phyloP scores from a whole-genome alignment of 2,329 filamentous ascomycete genomes.

The Pseudopithomyces chartarum region DNA sequence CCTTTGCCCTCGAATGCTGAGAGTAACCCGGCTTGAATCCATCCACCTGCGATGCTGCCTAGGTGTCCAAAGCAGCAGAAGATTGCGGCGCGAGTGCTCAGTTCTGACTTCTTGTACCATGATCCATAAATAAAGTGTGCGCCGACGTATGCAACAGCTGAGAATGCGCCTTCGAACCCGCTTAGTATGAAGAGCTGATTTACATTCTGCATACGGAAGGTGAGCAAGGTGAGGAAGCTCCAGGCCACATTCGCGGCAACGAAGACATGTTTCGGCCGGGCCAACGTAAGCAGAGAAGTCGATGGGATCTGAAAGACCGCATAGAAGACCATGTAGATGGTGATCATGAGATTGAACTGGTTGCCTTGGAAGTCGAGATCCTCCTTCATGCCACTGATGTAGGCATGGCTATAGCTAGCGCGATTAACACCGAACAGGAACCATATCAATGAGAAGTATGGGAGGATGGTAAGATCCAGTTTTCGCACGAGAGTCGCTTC shows the following conservation, averaged over 20 bases:
- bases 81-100: background rate
- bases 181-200: background rate
- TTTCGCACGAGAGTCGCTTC: background rate
- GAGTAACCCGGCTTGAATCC: background rate
- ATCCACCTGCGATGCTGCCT: slow-evolving; percentile 1
- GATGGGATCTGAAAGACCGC: background rate
- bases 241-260: slow-evolving; percentile 2
- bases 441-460: slow-evolving; percentile 2
- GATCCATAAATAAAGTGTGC: background rate
- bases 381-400: slow-evolving; percentile 3
- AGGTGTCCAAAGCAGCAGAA: slow-evolving; percentile 1
- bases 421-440: background rate
- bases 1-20: background rate
- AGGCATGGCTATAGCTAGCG: slow-evolving; percentile 3
- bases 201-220: background rate
- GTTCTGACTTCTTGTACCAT: background rate
- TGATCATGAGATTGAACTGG: slow-evolving; percentile 1
- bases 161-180: background rate
- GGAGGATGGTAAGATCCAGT: background rate
- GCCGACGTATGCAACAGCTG: slow-evolving; percentile 1
- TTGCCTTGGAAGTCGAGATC: slow-evolving; percentile 1
- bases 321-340: slow-evolving; percentile 5
- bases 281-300: background rate
- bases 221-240: background rate
- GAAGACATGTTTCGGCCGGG: background rate